Base-by-base conservation (phyloP, 148 eudicot genomes). In the Chenopodium suecicum region DNA sequence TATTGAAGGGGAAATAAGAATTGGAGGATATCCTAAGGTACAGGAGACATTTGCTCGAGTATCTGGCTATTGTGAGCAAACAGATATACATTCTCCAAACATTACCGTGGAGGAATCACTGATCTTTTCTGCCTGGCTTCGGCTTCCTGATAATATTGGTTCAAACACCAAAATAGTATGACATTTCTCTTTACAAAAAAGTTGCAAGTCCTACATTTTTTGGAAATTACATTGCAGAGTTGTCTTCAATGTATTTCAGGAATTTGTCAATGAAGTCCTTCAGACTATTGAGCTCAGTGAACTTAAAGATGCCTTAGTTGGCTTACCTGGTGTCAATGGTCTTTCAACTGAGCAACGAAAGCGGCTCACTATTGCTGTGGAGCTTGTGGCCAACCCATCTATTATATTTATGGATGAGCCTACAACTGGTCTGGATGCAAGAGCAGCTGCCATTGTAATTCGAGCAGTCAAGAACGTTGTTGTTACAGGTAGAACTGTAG, bases 351-450 rank as follows among this genome's bases (percentile, higher is more conserved):
- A 94, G 84, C 93, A 94, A 74, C 86, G 97, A 0, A 94, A 94
- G 82, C 86, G 94, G 70, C 91, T 94, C 60, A 94, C 98, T 23
- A 90, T 94, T 79, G 96, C 93, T 11, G 94, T 92, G 73, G 94
- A 94, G 89, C 91, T 94, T 77, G 97, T 94, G 47, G 87, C 98
- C 34, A 94, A 94, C 81, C 96, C 98, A 14, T 92, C 98, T 3
- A 87, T 94, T 75, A 90, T 94, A 14, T 94, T 94, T 62, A 90
- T 94, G 93, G 98, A 94, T 82, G 97, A 94, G 78, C 98, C 98
- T 31, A 92, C 93, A 27, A 90, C 97, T 22, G 97, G 97, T 17
- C 80, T 94, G 79, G 98, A 92, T 86, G 98, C 97, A 75, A 89
- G 97, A 84, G 90, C 98, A 70, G 94, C 94, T 75, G 93, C 97